A percentile compares a stretch with the other conserved stretches of the same genome.
Evolutionary conservation across 768 basidiomycete species (phyloP).

Genomic region (Kwoniella europaea): DNA sequence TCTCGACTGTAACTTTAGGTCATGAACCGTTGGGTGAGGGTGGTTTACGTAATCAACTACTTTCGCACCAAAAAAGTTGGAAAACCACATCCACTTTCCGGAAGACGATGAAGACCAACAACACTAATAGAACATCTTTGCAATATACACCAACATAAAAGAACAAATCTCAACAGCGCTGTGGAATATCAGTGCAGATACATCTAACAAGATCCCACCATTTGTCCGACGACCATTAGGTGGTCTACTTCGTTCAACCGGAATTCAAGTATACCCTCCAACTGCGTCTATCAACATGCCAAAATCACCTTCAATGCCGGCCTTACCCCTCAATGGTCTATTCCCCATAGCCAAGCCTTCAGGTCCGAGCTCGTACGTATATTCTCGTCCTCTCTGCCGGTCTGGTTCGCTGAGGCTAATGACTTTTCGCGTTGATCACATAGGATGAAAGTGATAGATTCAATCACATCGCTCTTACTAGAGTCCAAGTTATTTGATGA

Average conservation of each 20-base stretch:
- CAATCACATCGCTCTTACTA: constrained; percentile 77
- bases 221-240: constrained; percentile 22
- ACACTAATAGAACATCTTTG: too few relatives aligned
- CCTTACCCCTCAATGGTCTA: constrained; percentile 61
- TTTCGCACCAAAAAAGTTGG: too few relatives aligned
- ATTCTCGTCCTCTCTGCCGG: too few relatives aligned
- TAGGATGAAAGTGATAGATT: constrained; percentile 80
- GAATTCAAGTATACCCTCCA: not conserved
- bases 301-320: constrained; percentile 44
- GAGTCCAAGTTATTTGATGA: constrained; percentile 76
- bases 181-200: constrained; percentile 7
- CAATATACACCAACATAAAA: too few relatives aligned
- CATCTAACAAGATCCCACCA: constrained; percentile 11
- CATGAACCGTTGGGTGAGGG: too few relatives aligned
- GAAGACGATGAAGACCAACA: too few relatives aligned
- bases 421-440: too few relatives aligned
- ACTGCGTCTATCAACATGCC: constrained; percentile 41
- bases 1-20: too few relatives aligned
- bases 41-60: too few relatives aligned
- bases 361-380: constrained; percentile 72
- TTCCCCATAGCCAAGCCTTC: constrained; percentile 91
- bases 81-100: too few relatives aligned
- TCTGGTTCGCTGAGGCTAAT: not conserved
- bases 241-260: constrained; percentile 20
- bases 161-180: constrained; percentile 1